A percentile compares a stretch with the other conserved stretches of the same genome.
Evolutionary conservation across 164 flowering plant genomes (phyloP).

Genomic region (Magnolia changhungtana): DNA sequence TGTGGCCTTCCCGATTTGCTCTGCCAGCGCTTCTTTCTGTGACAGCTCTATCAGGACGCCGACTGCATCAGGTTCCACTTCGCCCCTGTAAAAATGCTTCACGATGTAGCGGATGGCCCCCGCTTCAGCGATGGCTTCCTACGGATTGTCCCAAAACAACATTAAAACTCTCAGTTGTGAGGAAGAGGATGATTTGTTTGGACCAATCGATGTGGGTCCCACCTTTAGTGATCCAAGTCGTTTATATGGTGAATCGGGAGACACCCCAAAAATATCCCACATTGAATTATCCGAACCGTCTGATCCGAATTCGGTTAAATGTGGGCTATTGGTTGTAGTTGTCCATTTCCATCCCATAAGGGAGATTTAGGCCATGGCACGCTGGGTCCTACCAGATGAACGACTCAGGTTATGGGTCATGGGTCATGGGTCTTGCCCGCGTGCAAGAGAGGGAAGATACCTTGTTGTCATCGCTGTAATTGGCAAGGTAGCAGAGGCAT

Average conservation of each 20-base stretch:
- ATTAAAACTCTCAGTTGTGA: neutral
- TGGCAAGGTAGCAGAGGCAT: constrained; percentile 23
- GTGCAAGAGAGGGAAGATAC: constrained; percentile 4
- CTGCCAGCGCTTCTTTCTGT: constrained; percentile 6
- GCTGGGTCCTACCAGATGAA: too few relatives aligned
- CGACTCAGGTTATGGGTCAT: too few relatives aligned
- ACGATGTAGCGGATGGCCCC: constrained; percentile 16
- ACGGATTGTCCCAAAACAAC: neutral
- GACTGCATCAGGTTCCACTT: constrained; percentile 16
- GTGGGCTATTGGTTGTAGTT: neutral
- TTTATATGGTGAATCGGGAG: neutral
- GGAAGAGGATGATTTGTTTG: neutral
- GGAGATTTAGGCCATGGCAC: too few relatives aligned
- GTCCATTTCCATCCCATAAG: too few relatives aligned
- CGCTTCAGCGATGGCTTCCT: constrained; percentile 22
- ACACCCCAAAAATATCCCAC: neutral
- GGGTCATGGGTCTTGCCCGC: too few relatives aligned
- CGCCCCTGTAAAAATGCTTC: constrained; percentile 18
- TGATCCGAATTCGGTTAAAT: neutral
- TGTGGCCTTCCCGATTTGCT: constrained; percentile 21
- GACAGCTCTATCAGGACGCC: constrained; percentile 18
- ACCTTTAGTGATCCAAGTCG: too few relatives aligned
- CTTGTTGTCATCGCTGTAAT: constrained; percentile 20
- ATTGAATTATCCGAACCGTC: neutral
- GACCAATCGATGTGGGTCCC: neutral